Evolutionary conservation across 305 asterid species (phyloP).

Genomic region (Solanum hybrid): DNA sequence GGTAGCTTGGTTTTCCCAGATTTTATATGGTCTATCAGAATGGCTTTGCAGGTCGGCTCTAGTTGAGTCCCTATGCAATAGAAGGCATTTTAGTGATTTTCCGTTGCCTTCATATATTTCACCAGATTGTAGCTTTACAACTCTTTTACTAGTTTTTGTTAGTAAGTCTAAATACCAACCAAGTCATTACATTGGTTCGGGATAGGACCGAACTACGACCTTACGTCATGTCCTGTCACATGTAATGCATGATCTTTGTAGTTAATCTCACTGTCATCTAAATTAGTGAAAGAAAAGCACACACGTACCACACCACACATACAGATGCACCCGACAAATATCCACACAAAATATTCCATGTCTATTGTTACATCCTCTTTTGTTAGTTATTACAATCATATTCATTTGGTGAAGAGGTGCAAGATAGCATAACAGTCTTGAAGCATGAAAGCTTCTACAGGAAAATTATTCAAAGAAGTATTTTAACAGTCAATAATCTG

Average conservation of each 20-base stretch:
- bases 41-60: too few species aligned
- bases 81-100: too few species aligned
- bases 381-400: background rate
- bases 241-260: background rate
- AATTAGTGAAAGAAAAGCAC: background rate
- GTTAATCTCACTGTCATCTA: background rate
- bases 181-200: background rate
- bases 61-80: too few species aligned
- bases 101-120: too few species aligned
- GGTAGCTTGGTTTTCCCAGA: too few species aligned
- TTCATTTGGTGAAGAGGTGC: background rate
- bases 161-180: background rate
- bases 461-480: background rate
- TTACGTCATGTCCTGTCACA: background rate
- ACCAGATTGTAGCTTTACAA: background rate
- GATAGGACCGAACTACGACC: background rate
- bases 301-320: background rate
- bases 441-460: background rate
- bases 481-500: background rate
- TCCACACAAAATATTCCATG: background rate
- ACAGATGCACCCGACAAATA: background rate
- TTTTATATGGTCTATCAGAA: too few species aligned
- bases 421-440: background rate
- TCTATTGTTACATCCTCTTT: background rate
- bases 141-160: background rate